Base-by-base conservation (phyloP, 2,329 filamentous ascomycete genomes). In the Dactylella cylindrospora region DNA sequence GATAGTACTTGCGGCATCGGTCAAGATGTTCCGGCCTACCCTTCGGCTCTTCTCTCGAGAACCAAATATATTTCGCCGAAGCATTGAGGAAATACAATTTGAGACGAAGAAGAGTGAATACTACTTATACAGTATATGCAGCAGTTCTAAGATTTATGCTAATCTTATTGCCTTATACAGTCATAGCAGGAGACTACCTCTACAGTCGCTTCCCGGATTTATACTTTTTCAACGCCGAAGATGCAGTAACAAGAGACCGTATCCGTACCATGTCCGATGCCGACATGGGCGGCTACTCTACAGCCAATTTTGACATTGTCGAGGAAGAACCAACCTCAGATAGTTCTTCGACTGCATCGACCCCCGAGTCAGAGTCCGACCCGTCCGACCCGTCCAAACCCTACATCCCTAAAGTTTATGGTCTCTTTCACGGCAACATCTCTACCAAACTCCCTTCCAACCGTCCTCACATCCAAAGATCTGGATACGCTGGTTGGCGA, bases 401-500 rank as follows among this genome's bases (percentile, higher is more conserved):
- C 3, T 47, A 35, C 17, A 61, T 20, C 10, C 55, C 55, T 9
- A 51, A 44, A 25, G 76, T 82, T 23, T 87, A 95, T 74, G 83
- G 84, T 13, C 81, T 85, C 62, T 98, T 97, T 76, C 83, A 90
- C 74, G 93, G 93, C 66, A 82, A 73, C 53, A 97, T 98, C 71
- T 95, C 89, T 1, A 94, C 85, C 9, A 82, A 88, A 53, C 80
- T 98, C 1, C 93, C 93, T 0, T 47, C 52, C 12, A 80, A 91
- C 73, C 78, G 79, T 32, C 86, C 85, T n/a, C 79, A 86, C 29
- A 78, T 95, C 35, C 80, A 90, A 69, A 79, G 88, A 36, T 85
- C 83, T 60, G 93, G 93, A 36, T 98, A 91, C 72, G 90, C 93
- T 1, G 93, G 86, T 2, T 98, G 89, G 78, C 80, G 91, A 55